Conservation (phyloP, 371 early-diverging fungal genomes). For the Apophysomyces trapeziformis region DNA sequence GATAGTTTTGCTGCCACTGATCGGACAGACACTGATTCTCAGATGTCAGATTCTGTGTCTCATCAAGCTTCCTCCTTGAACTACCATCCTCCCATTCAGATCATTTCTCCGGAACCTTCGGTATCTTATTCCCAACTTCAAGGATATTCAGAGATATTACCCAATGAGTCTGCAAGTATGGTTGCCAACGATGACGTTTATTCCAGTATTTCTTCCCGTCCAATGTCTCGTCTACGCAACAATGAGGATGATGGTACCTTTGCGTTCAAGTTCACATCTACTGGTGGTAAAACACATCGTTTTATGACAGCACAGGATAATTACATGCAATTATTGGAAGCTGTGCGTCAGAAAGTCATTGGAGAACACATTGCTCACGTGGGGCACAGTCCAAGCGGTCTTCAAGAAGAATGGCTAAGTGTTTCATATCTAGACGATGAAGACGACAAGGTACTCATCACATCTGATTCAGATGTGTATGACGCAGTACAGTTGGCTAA, state of each 20-base stretch:
- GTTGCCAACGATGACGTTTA: conserved; percentile 35
- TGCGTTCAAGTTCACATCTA: conserved; percentile 78
- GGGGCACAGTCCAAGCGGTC: background rate
- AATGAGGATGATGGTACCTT: conserved; percentile 40
- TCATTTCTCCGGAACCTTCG: conserved; percentile 44
- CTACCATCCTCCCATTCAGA: conserved; percentile 20
- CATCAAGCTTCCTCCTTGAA: conserved; percentile 23
- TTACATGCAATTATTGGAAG: conserved; percentile 51
- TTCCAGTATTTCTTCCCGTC: conserved; percentile 27
- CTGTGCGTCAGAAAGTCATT: conserved; percentile 44
- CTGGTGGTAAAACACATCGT: conserved; percentile 73
- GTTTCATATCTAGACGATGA: conserved; percentile 90
- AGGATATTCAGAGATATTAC: conserved; percentile 48
- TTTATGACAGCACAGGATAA: conserved; percentile 63
- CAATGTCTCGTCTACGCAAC: conserved; percentile 8
- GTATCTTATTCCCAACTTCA: conserved; percentile 47
- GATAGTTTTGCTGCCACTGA: conserved; percentile 52
- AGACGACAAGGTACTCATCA: conserved; percentile 79
- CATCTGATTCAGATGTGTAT: conserved; percentile 73
- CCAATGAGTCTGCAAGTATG: conserved; percentile 55
- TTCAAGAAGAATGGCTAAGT: conserved; percentile 49
- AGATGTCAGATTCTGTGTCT: conserved; percentile 37
- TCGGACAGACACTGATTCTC: conserved; percentile 48
- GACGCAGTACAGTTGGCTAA: conserved; percentile 82
- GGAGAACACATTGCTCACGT: conserved; percentile 25